phyloP scores from a whole-genome alignment of 371 early-diverging fungal genomes.

The Mucor ambiguus region DNA sequence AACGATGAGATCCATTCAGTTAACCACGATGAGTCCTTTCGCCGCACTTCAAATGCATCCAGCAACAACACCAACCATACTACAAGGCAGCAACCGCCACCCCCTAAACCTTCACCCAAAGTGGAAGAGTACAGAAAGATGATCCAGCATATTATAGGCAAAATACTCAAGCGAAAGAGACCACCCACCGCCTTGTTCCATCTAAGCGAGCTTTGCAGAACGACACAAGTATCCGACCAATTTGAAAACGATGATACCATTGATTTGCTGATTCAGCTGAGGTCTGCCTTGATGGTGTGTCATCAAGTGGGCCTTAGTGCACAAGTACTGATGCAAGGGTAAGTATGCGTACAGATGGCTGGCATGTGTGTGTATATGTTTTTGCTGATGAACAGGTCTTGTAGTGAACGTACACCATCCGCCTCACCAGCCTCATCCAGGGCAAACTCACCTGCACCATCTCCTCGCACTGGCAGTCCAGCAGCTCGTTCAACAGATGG shows the following conservation, averaged over 20 bases:
- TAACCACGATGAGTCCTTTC: not conserved
- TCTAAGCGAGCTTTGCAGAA: conserved; percentile 28
- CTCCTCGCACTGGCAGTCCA: conserved; percentile 31
- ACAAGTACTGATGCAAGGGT: conserved; percentile 38
- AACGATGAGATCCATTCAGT: conserved; percentile 7
- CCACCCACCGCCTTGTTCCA: conserved; percentile 37
- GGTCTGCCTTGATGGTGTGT: conserved; percentile 41
- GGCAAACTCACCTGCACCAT: conserved; percentile 39
- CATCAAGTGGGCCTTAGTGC: conserved; percentile 29
- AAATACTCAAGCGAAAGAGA: conserved; percentile 44
- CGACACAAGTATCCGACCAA: conserved; percentile 15
- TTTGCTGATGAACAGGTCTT: not conserved
- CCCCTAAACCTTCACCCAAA: conserved; percentile 33
- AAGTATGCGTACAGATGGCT: not conserved
- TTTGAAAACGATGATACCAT: conserved; percentile 53
- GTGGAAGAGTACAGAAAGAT: conserved; percentile 46
- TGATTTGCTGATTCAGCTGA: conserved; percentile 43
- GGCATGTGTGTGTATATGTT: not conserved
- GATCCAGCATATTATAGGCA: conserved; percentile 41
- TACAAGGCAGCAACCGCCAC: not conserved
- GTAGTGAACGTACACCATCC: conserved; percentile 31
- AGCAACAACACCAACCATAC: conserved; percentile 9
- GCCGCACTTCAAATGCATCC: conserved; percentile 21
- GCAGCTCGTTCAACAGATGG: conserved; percentile 18
- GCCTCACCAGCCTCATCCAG: conserved; percentile 38